These are phyloP conservation scores for Talaromyces funiculosus DNA, from an alignment of 2,329 filamentous ascomycete genomes.

Conservation along the genomic window DNA sequence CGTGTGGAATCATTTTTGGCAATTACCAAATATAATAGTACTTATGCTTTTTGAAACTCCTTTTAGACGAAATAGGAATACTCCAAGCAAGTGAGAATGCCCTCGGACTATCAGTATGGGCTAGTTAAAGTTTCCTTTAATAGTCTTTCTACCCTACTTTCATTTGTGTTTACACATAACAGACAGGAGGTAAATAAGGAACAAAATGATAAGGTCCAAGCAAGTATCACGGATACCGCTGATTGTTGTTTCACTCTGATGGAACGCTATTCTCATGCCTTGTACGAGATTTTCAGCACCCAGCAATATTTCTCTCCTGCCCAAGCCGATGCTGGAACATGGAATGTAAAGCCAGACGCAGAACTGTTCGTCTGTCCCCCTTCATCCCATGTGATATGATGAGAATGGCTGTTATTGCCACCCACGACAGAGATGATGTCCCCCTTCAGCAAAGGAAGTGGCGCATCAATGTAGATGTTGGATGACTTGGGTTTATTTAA, in stretches of 20 bases:
- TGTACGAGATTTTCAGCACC: conserved; percentile 11
- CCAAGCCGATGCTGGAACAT: not conserved
- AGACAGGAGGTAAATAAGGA: not conserved
- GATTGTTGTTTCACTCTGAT: not conserved
- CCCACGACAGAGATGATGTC: not conserved
- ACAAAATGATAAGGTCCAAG: not conserved
- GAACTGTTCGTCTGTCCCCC: not conserved
- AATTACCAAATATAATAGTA: not conserved
- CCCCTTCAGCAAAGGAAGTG: conserved; percentile 5
- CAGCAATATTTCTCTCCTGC: conserved; percentile 6
- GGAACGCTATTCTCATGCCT: not conserved
- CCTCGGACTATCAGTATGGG: not conserved
- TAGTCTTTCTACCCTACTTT: too few relatives aligned
- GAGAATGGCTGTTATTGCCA: not conserved
- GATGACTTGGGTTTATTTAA: conserved; percentile 33
- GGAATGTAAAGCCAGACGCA: not conserved
- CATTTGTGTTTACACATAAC: not conserved
- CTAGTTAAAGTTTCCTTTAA: not conserved
- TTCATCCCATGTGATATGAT: not conserved
- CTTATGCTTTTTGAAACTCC: not conserved
- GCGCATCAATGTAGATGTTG: conserved; percentile 6
- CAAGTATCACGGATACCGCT: not conserved
- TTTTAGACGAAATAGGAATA: not conserved
- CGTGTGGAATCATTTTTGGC: not conserved
- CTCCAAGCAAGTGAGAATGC: not conserved